Evolutionary conservation across 176 grass and related monocot genomes (phyloP), one percentile per base, ranked within the genome.

Genomic region (Musa troglodytarum): DNA sequence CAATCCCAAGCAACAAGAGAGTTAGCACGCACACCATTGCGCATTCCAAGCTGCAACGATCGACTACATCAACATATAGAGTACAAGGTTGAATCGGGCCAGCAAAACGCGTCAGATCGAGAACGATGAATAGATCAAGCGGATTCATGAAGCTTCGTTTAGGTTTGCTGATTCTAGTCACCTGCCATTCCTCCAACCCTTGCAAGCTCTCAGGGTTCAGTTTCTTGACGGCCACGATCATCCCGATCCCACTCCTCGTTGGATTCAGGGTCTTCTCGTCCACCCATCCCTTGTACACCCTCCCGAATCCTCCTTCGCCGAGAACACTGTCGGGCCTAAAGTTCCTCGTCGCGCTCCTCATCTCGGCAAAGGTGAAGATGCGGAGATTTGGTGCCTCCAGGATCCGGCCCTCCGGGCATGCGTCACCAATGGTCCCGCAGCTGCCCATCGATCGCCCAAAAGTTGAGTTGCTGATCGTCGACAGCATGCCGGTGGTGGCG

Each of bases 301-400:
- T 74, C 9, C 72, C 72, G 29, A 74, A 74, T 74, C 72, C 72
- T 25, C 72, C 72, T 56, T 74, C 72, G 11, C 72, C 72, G 3
- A 74, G 49, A 17, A 56, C 22, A 10, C 0, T 9, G 2, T 57
- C 72, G 3, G 53, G 53, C 53, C 19, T 74, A 28, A 74, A 74
- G 22, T 74, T 74, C 72, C 52, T 56, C 1, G 72, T 74, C 23
- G 72, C 72, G 14, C 3, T 29, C 72, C 16, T 54, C 53, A 74
- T 2, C 22, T 74, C 72, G 8, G 72, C 22, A 56, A 74, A 74
- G 9, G 72, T 29, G 10, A 74, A 74, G 14, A 17, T 29, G 1
- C 11, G 53, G 2, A 74, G 72, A 29, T 74, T 74, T 25, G 72
- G 52, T 3, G 1, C 72, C 72, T 74, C 72, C 53, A 74, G 53